Conservation (phyloP, 2,329 filamentous ascomycete genomes). For the Aschersonia sp. region DNA sequence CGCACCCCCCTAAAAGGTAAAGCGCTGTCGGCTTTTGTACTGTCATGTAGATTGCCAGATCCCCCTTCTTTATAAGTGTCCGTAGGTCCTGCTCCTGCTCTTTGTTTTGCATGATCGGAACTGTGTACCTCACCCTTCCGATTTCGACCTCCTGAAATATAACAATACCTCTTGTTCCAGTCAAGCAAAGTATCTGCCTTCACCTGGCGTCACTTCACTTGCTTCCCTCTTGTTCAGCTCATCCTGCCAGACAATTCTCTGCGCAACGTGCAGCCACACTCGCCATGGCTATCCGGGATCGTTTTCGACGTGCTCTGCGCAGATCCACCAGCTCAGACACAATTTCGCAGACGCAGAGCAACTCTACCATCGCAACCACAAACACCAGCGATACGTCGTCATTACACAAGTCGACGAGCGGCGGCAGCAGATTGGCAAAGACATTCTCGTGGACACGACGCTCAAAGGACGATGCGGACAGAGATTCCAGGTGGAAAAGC, state of each 20-base stretch:
- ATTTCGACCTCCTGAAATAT: too few relatives aligned
- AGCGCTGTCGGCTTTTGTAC: too few relatives aligned
- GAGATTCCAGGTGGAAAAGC: constrained; percentile 8
- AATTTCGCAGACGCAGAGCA: constrained; percentile 17
- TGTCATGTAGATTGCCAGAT: too few relatives aligned
- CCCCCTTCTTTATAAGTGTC: too few relatives aligned
- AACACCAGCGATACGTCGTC: constrained; percentile 16
- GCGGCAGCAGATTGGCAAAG: constrained; percentile 14
- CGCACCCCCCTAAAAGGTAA: too few relatives aligned
- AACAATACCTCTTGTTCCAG: too few relatives aligned
- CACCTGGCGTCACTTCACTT: too few relatives aligned
- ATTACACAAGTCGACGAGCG: constrained; percentile 13
- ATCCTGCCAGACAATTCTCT: neutral
- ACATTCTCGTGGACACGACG: constrained; percentile 16
- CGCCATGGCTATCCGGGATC: constrained; percentile 26
- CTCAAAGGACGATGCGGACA: constrained; percentile 7
- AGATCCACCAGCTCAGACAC: constrained; percentile 16
- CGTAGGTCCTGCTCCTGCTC: too few relatives aligned
- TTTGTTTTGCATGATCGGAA: too few relatives aligned
- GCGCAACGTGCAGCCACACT: neutral
- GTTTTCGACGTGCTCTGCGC: constrained; percentile 25
- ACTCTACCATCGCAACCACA: constrained; percentile 13
- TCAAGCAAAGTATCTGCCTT: too few relatives aligned
- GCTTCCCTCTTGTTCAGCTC: too few relatives aligned
- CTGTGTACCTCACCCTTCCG: too few relatives aligned